A percentile compares a stretch with the other conserved stretches of the same genome.
Evolutionary conservation across 352 stramenopile genomes (phyloP).

Genomic region (Phytophthora sp.): DNA sequence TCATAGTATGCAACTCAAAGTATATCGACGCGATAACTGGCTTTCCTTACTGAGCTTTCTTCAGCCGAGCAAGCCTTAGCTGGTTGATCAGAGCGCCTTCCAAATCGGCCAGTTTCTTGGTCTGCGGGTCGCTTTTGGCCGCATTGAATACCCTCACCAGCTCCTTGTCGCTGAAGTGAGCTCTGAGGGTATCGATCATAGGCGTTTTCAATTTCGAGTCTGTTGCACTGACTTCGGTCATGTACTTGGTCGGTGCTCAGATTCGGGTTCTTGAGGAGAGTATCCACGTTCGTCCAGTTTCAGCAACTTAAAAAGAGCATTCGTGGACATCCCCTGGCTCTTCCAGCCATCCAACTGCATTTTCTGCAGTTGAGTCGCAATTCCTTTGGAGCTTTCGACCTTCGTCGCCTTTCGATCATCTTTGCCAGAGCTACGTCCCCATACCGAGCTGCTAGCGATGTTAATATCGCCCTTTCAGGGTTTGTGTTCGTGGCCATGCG

Average conservation of each 20-base stretch:
- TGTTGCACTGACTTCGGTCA: not conserved
- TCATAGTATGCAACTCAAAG: too few relatives aligned
- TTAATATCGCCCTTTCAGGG: too few relatives aligned
- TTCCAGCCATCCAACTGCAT: not conserved
- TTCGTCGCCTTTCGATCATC: not conserved
- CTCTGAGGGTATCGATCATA: conserved; percentile 2
- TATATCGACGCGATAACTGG: too few relatives aligned
- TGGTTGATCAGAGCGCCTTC: not conserved
- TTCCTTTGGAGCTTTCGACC: not conserved
- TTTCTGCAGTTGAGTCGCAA: not conserved
- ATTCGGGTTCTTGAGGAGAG: not conserved
- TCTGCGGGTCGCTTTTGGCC: not conserved
- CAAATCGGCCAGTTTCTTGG: not conserved
- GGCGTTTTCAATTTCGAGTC: not conserved
- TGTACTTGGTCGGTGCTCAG: conserved; percentile 1
- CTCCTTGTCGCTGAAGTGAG: not conserved
- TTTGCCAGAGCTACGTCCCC: not conserved
- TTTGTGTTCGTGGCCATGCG: too few relatives aligned
- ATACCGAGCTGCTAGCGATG: too few relatives aligned
- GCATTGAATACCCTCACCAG: not conserved
- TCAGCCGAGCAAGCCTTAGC: too few relatives aligned
- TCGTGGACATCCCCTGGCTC: not conserved
- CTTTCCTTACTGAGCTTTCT: too few relatives aligned
- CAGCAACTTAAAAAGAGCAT: not conserved
- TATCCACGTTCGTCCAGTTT: not conserved